These are phyloP conservation scores for Avena sativa DNA, from an alignment of 176 grass and related monocot genomes.

Conservation along the genomic window DNA sequence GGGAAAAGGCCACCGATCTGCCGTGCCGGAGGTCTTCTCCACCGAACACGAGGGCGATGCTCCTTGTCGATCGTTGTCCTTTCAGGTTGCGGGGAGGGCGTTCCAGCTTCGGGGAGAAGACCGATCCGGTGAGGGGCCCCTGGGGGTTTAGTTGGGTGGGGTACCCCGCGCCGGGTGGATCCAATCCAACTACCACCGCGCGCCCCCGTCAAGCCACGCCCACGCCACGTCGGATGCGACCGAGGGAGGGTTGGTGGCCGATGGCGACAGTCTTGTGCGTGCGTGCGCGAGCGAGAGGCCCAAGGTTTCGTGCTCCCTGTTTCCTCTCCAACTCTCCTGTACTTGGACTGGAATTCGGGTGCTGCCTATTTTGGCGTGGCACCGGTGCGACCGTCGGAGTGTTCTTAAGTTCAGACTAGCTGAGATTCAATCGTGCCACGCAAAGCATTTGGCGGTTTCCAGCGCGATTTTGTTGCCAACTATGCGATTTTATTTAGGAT, in stretches of 20 bases:
- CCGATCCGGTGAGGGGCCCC: neutral
- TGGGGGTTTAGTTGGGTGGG: conserved; percentile 10
- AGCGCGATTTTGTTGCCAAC: too few species aligned
- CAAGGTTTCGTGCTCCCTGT: neutral
- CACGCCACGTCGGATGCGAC: conserved; percentile 44
- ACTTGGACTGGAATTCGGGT: neutral
- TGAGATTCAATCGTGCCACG: too few species aligned
- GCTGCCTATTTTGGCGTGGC: neutral
- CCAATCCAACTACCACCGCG: conserved; percentile 48
- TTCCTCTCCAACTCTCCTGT: neutral
- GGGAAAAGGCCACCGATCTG: neutral
- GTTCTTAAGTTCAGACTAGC: too few species aligned
- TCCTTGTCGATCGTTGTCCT: neutral
- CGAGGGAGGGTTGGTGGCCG: conserved; percentile 46
- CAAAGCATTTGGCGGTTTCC: too few species aligned
- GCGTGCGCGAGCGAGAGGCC: neutral
- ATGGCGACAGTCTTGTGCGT: conserved; percentile 28
- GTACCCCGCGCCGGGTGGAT: conserved; percentile 9
- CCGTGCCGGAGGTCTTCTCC: neutral
- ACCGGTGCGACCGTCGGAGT: too few species aligned
- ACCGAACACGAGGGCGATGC: neutral
- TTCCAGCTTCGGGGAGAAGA: neutral
- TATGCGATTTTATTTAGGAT: too few species aligned
- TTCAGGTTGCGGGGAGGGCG: neutral
- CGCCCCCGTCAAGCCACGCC: conserved; percentile 20